Evolutionary conservation across 768 basidiomycete genomes (phyloP).

Genomic region (Boletus sp.): DNA sequence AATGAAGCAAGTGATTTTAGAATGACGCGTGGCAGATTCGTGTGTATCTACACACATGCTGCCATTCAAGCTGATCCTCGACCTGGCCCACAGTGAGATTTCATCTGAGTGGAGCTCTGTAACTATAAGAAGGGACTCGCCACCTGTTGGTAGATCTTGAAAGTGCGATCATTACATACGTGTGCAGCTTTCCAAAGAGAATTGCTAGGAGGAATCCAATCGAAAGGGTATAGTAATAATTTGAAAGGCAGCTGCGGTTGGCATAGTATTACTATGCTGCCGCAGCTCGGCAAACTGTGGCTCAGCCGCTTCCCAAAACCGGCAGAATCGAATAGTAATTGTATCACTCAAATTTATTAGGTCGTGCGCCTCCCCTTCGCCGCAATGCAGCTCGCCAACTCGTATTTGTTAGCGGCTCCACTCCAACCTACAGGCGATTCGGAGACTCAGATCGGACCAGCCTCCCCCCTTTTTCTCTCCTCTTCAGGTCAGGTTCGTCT

Average conservation of each 20-base stretch:
- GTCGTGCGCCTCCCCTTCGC: too few species aligned
- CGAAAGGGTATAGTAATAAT: slow-evolving; percentile 5
- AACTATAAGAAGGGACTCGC: slow-evolving; percentile 32
- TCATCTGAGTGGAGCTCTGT: slow-evolving; percentile 32
- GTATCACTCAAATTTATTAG: too few species aligned
- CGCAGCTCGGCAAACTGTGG: too few species aligned
- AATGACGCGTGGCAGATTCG: slow-evolving; percentile 27
- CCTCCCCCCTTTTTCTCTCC: too few species aligned
- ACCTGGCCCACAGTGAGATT: slow-evolving; percentile 29
- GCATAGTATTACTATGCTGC: too few species aligned
- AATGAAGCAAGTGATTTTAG: slow-evolving; percentile 17
- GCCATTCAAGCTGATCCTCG: slow-evolving; percentile 33
- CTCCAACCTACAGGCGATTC: too few species aligned
- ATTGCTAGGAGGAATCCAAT: slow-evolving; percentile 17
- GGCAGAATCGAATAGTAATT: too few species aligned
- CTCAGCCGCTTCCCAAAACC: too few species aligned
- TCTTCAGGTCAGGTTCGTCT: too few species aligned
- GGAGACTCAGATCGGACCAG: too few species aligned
- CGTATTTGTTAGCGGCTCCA: too few species aligned
- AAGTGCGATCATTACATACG: slow-evolving; percentile 26
- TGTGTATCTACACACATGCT: slow-evolving; percentile 25
- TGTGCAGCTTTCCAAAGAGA: slow-evolving; percentile 20
- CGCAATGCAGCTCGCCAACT: too few species aligned
- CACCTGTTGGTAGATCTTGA: slow-evolving; percentile 30
- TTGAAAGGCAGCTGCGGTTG: slow-evolving; percentile 9